phyloP scores from a whole-genome alignment of 371 early-diverging fungal genomes.

The Chytridium lagenaria region DNA sequence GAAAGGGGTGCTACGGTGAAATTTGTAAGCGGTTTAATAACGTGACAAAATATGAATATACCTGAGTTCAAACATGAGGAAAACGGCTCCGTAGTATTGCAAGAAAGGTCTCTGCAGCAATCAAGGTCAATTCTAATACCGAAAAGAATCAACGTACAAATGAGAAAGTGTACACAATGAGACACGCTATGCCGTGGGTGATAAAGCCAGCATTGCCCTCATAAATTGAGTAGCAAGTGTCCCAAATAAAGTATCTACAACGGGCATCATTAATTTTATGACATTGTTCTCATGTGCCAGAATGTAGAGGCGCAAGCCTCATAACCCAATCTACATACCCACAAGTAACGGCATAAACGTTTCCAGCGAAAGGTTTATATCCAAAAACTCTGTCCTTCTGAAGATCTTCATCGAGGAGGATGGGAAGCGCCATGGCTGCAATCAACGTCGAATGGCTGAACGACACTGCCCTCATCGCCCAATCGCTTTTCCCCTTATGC shows the following conservation, averaged over 20 bases:
- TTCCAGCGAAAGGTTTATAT: constrained; percentile 71
- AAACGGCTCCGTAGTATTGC: constrained; percentile 84
- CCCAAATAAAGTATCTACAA: constrained; percentile 91
- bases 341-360: constrained; percentile 80
- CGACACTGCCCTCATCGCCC: constrained; percentile 77
- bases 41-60: background rate
- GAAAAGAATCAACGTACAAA: constrained; percentile 63
- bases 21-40: background rate
- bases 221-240: constrained; percentile 72
- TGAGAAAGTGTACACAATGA: constrained; percentile 73
- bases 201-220: constrained; percentile 82
- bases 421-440: constrained; percentile 60
- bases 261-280: constrained; percentile 1
- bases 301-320: too few species aligned
- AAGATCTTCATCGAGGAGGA: constrained; percentile 70
- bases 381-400: constrained; percentile 75
- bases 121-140: background rate
- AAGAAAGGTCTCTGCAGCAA: constrained; percentile 74
- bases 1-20: constrained; percentile 74
- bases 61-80: constrained; percentile 84
- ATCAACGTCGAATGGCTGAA: constrained; percentile 63
- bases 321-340: constrained; percentile 63
- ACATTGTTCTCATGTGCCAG: too few species aligned
- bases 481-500: constrained; percentile 59
- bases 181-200: constrained; percentile 81